Conservation (phyloP, 2,329 filamentous ascomycete species). For the Helotiales sp. region DNA sequence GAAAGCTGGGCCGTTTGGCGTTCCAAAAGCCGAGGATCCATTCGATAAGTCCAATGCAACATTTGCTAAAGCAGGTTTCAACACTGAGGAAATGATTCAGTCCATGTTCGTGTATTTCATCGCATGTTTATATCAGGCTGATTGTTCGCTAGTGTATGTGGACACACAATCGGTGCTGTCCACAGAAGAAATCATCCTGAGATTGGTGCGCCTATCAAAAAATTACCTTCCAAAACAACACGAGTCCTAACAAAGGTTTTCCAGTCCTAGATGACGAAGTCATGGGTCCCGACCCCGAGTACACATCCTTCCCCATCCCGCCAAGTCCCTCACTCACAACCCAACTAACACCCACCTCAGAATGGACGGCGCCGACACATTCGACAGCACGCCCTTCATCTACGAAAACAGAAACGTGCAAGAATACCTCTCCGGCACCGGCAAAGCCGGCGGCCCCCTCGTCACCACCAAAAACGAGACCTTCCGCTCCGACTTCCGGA, state of each 20-base stretch:
- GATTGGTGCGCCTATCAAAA: conserved; percentile 12
- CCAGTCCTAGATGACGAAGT: neutral
- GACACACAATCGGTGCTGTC: conserved; percentile 23
- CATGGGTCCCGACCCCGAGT: neutral
- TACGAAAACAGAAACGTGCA: conserved; percentile 25
- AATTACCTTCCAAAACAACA: neutral
- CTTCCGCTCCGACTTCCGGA: conserved; percentile 23
- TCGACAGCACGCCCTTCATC: conserved; percentile 27
- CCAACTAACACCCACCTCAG: neutral
- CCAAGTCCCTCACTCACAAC: neutral
- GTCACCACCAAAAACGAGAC: conserved; percentile 21
- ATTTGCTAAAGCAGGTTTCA: conserved; percentile 36
- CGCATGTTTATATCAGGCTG: neutral
- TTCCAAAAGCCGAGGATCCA: conserved; percentile 27
- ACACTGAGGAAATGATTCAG: conserved; percentile 32
- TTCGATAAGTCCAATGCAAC: conserved; percentile 21
- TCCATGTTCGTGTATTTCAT: conserved; percentile 21
- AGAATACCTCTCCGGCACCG: conserved; percentile 26
- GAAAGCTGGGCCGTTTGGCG: conserved; percentile 29
- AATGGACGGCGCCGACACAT: conserved; percentile 14
- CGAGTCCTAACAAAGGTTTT: neutral
- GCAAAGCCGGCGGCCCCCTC: conserved; percentile 26
- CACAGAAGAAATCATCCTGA: conserved; percentile 22
- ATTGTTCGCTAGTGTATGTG: conserved; percentile 15
- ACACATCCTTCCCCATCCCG: neutral